Conservation (phyloP, 129 eudicot species). For the Artemisia tridentata region DNA sequence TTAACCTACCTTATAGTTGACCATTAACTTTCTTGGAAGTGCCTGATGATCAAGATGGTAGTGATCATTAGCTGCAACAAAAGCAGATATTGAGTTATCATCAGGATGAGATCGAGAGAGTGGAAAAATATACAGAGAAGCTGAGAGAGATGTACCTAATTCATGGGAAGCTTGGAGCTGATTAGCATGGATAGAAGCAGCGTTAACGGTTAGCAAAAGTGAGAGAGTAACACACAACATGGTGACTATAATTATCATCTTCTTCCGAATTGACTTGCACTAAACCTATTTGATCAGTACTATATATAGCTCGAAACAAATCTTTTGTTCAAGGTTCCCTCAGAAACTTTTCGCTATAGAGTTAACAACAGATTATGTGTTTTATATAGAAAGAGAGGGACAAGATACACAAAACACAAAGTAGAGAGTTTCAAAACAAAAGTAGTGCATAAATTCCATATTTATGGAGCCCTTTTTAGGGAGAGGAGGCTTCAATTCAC, state of each 20-base stretch:
- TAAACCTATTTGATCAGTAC: conserved; percentile 7
- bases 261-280: conserved; percentile 6
- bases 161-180: conserved; percentile 30
- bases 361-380: conserved; percentile 21
- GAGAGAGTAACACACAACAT: conserved; percentile 27
- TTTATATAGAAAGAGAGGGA: conserved; percentile 2
- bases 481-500: conserved; percentile 34
- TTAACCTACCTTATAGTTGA: conserved; percentile 13
- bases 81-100: neutral
- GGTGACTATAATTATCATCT: conserved; percentile 18
- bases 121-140: neutral
- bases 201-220: conserved; percentile 19
- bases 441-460: conserved; percentile 28
- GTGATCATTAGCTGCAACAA: conserved; percentile 16
- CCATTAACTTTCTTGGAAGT: conserved; percentile 33
- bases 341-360: conserved; percentile 1
- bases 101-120: neutral
- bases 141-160: conserved; percentile 12
- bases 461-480: conserved; percentile 33
- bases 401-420: conserved; percentile 31
- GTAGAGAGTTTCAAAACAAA: conserved; percentile 35
- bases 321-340: conserved; percentile 1
- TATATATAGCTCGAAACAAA: conserved; percentile 6
- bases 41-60: conserved; percentile 21
- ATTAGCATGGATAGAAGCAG: conserved; percentile 24